A percentile compares a stretch with the other conserved stretches of the same genome.
Evolutionary conservation across 2,329 filamentous ascomycete genomes (phyloP).

Genomic region (Xylariales sp.): DNA sequence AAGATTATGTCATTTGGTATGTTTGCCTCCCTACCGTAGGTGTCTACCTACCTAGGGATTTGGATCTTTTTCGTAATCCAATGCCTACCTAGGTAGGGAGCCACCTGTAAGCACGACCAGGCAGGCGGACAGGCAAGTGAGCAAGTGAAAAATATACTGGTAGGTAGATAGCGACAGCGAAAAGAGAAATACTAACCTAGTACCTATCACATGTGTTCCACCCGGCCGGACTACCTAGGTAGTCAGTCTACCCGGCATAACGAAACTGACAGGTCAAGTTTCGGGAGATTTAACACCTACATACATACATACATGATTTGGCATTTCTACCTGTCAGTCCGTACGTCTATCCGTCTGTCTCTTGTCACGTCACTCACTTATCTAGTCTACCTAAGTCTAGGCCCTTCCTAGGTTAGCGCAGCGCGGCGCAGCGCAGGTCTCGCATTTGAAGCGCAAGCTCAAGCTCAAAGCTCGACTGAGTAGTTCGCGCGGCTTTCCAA

Average conservation of each 20-base stretch:
- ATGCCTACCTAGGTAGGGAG: not conserved
- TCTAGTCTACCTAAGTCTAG: too few relatives aligned
- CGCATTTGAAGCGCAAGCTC: too few relatives aligned
- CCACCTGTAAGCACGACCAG: conserved; percentile 1
- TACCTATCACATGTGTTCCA: conserved; percentile 18
- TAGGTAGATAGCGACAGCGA: not conserved
- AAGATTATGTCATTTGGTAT: conserved; percentile 31
- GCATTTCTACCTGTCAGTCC: too few relatives aligned
- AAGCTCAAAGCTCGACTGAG: too few relatives aligned
- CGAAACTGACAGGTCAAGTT: conserved; percentile 25
- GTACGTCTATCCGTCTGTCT: too few relatives aligned
- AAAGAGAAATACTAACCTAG: too few relatives aligned
- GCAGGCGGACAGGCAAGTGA: not conserved
- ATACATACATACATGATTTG: not conserved
- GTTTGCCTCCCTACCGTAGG: not conserved
- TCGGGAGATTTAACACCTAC: not conserved
- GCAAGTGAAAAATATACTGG: not conserved
- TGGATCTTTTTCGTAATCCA: conserved; percentile 5
- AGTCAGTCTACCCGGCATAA: too few relatives aligned
- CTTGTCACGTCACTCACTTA: not conserved
- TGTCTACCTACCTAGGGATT: not conserved
- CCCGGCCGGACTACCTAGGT: not conserved
- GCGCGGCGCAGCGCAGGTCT: not conserved
- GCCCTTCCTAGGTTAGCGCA: not conserved
- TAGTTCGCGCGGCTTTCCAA: conserved; percentile 10